Evolutionary conservation across 441 rosid genomes (phyloP).

Genomic region (Syzygium syzygioides): DNA sequence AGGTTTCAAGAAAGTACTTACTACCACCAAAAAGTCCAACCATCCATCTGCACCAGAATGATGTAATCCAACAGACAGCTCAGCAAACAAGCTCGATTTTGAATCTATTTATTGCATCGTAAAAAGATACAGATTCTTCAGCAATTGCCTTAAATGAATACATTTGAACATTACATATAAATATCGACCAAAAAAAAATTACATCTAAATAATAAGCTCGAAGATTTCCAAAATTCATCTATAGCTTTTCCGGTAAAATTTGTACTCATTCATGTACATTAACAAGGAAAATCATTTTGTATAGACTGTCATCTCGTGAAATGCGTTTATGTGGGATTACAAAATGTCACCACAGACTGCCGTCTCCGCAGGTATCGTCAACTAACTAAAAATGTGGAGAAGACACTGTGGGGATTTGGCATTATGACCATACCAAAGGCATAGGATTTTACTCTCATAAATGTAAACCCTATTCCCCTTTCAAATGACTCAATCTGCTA

Average conservation of each 20-base stretch:
- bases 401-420: not conserved
- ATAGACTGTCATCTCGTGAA: not conserved
- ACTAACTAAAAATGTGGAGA: not conserved
- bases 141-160: not conserved
- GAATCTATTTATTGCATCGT: not conserved
- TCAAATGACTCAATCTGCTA: not conserved
- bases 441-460: not conserved
- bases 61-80: not conserved
- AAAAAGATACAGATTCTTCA: not conserved
- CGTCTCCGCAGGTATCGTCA: not conserved
- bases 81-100: not conserved
- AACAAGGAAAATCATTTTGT: not conserved
- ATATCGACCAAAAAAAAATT: not conserved
- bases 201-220: not conserved
- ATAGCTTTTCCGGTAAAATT: not conserved
- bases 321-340: not conserved
- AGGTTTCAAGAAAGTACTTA: not conserved
- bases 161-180: not conserved
- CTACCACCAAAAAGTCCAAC: not conserved
- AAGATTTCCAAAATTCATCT: not conserved
- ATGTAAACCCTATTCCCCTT: not conserved
- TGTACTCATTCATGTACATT: not conserved
- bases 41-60: not conserved
- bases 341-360: not conserved
- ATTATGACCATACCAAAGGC: not conserved